Evolutionary conservation across 1,284 basidiomycete genomes (phyloP), one percentile per base, ranked within the genome.

Genomic region (Phellopilus nigrolimitatus): DNA sequence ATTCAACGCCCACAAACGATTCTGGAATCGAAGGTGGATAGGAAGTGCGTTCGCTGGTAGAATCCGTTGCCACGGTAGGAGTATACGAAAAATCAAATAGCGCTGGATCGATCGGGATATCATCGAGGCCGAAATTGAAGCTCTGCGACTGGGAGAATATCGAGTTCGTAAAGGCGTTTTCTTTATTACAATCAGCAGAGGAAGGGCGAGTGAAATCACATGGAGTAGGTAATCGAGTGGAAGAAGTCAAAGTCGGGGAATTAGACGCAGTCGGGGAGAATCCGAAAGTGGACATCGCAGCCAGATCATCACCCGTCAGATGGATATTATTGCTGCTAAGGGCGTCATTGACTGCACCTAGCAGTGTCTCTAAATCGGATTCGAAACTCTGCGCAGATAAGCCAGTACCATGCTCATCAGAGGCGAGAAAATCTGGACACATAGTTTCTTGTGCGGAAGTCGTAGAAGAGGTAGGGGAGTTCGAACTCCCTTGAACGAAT

Each of bases 221-320:
- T 13, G 53, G 53, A 10, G 53, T 55, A 13, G 53, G 28, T 24
- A 55, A 27, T 4, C 53, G 49, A 2, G 53, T 51, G 4, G 49
- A 55, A 17, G 53, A 51, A 13, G 43, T 47, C 24, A 51, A 43
- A 2, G 53, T 38, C 7, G 53, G 43, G 1, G 53, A 55, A 33
- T 22, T 27, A 12, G 48, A 46, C 27, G 17, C 15, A 8, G 53
- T 41, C 8, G 49, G 38, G 21, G 47, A 38, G 3, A 38, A 17
- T 3, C 37, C 38, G 36, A 42, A 25, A 9, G 51, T 49, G 5
- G 46, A 30, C 22, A 44, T 53, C 13, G 24, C 31, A 12, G 46
- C n/a, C 34, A 49, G 31, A 28, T 53, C 46, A 17, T 42, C 39
- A 5, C 31, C 40, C 12, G 46, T 38, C 19, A 45, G 28, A 19